Evolutionary conservation across 163 green algal genomes (phyloP).

Genomic region (Botryococcus braunii): DNA sequence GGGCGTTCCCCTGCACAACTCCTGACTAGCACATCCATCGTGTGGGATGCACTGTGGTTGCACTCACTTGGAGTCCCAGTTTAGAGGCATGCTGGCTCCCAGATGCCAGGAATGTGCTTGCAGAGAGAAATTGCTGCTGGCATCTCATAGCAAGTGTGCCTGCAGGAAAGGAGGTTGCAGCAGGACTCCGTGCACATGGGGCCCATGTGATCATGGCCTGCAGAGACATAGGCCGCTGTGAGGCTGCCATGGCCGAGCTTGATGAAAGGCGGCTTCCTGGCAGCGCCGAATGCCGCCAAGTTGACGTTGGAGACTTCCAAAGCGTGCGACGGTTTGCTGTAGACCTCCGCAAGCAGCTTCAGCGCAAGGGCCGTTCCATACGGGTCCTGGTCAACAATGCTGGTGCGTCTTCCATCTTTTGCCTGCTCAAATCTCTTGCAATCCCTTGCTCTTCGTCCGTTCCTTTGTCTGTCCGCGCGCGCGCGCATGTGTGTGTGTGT

Average conservation of each 20-base stretch:
- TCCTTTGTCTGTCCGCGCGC: no score
- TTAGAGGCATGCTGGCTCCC: no score
- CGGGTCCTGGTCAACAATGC: conserved; percentile 52
- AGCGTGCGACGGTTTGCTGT: conserved; percentile 29
- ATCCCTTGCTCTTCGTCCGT: no score
- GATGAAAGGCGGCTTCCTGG: conserved; percentile 4
- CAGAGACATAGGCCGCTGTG: conserved; percentile 7
- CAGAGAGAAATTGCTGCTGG: no score
- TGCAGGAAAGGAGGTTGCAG: conserved; percentile 35
- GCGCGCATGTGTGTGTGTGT: no score
- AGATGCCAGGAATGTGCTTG: no score
- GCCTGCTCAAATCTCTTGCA: no score
- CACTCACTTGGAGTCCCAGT: no score
- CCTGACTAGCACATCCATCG: no score
- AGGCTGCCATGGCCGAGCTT: conserved; percentile 10
- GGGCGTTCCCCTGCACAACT: no score
- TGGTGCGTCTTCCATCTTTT: conserved; percentile 10
- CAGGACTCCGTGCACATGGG: conserved; percentile 28
- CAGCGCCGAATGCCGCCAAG: conserved; percentile 12
- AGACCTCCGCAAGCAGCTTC: not conserved
- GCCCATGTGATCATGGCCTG: conserved; percentile 45
- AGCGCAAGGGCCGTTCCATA: not conserved
- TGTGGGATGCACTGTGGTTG: no score
- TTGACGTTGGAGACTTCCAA: conserved; percentile 33
- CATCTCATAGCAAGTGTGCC: not conserved